These are phyloP conservation scores for Psilocybe sp. DNA, from an alignment of 768 basidiomycete genomes.

Conservation along the genomic window DNA sequence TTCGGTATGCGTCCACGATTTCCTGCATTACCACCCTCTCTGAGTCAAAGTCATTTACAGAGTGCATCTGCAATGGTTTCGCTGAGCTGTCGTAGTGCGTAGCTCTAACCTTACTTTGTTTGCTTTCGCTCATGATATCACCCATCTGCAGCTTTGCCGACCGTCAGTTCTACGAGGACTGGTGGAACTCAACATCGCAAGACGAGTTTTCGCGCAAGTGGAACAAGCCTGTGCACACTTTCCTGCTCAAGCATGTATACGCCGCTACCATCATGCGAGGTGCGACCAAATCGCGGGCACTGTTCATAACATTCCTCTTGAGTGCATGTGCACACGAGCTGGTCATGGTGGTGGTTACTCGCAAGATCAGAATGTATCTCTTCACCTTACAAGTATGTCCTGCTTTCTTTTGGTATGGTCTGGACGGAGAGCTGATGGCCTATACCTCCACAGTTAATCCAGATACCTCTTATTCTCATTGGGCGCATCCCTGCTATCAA, in stretches of 20 bases:
- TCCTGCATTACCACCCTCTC: background rate
- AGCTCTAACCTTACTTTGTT: background rate
- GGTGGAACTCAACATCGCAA: constrained; percentile 98
- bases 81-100: constrained; percentile 87
- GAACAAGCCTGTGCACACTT: constrained; percentile 96
- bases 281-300: constrained; percentile 75
- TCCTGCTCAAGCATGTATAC: constrained; percentile 94
- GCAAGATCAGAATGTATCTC: constrained; percentile 89
- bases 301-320: constrained; percentile 89
- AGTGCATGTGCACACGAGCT: constrained; percentile 91
- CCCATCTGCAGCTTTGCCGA: constrained; percentile 78
- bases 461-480: constrained; percentile 87
- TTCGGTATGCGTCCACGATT: constrained; percentile 50
- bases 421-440: constrained; percentile 1
- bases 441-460: constrained; percentile 57
- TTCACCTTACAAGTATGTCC: constrained; percentile 64
- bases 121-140: background rate
- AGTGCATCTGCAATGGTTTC: constrained; percentile 96
- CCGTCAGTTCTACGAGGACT: constrained; percentile 95
- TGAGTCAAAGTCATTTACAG: constrained; percentile 33
- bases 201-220: constrained; percentile 98
- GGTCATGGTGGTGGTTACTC: constrained; percentile 93
- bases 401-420: background rate
- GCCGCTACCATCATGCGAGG: constrained; percentile 79
- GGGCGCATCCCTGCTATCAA: constrained; percentile 76